Base-by-base conservation (phyloP, 164 flowering plant genomes). In the Stephania yunnanensis region DNA sequence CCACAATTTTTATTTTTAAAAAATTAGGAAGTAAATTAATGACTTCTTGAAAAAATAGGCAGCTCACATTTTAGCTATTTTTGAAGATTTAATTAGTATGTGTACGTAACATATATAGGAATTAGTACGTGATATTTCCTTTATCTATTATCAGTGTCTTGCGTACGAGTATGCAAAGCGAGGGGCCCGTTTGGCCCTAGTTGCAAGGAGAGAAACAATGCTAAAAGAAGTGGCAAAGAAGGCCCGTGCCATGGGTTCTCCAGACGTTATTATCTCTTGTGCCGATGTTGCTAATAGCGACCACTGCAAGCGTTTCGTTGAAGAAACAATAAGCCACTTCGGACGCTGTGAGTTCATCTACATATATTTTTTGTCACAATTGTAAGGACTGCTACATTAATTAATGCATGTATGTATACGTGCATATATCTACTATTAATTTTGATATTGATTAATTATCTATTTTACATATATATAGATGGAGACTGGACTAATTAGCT, bases 111-210 rank as follows among this genome's bases (percentile, higher is more conserved):
- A 25, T 25, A 25, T 25, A 25, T 25, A 25, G 25, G 25, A 25
- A 25, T 25, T 25, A 25, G 46, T 44, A 30, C 19, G 11, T 5
- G 42, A 36, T 36, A 36, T 36, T 36, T 36, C 4, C 4, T 46
- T 7, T 71, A 36, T 17, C 19, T 1, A 7, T 19, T 13, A 46
- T 36, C 75, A 87, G 91, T 78, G 86, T 69, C 31, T 89, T 15
- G 91, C 92, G 0, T 90, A 92, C 50, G 87, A 89, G 79, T 90
- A 92, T 66, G 92, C 91, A 0, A 87, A 77, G 74, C 84, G 82
- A 73, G 86, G 89, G 46, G 92, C 94, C 10, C 63, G 78, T 8
- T 55, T 92, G 44, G 89, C 75, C 25, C 87, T 92, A 0, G 85
- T 80, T 22, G 97, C 88, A 0, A 82, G 90, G 75, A 85, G 92